A percentile compares a stretch with the other conserved stretches of the same genome.
Evolutionary conservation across 345 rosid genomes (phyloP).

Genomic region (Noccaea caerulescens): DNA sequence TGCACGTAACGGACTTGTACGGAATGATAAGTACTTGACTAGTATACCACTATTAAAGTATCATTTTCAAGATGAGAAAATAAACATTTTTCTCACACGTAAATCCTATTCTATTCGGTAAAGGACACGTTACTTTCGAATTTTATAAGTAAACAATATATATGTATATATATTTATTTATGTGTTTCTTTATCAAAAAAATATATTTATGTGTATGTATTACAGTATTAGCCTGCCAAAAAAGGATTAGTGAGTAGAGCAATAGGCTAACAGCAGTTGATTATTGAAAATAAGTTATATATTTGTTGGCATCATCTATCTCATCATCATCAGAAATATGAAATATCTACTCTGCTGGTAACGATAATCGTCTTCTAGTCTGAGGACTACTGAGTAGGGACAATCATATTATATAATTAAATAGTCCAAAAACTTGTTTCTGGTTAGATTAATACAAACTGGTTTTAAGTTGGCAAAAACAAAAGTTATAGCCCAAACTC

Average conservation of each 20-base stretch:
- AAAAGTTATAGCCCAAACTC: conserved; percentile 1
- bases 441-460: conserved; percentile 25
- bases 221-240: too few relatives aligned
- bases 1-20: conserved; percentile 35
- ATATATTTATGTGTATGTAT: too few relatives aligned
- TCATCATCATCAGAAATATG: background rate
- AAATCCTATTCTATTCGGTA: conserved; percentile 1
- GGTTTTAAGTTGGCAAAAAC: background rate
- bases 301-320: background rate
- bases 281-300: background rate
- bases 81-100: conserved; percentile 12
- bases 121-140: too few relatives aligned
- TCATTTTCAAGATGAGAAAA: conserved; percentile 5
- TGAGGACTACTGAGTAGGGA: too few relatives aligned
- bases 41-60: conserved; percentile 9
- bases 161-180: too few relatives aligned
- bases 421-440: conserved; percentile 20
- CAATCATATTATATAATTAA: background rate
- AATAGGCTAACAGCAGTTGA: background rate
- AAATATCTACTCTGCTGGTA: background rate
- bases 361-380: conserved; percentile 19
- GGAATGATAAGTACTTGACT: conserved; percentile 30
- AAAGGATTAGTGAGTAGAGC: too few relatives aligned
- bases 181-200: too few relatives aligned
- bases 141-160: too few relatives aligned